Evolutionary conservation across 164 flowering plant genomes (phyloP).

Genomic region (Nelumbo lutea): DNA sequence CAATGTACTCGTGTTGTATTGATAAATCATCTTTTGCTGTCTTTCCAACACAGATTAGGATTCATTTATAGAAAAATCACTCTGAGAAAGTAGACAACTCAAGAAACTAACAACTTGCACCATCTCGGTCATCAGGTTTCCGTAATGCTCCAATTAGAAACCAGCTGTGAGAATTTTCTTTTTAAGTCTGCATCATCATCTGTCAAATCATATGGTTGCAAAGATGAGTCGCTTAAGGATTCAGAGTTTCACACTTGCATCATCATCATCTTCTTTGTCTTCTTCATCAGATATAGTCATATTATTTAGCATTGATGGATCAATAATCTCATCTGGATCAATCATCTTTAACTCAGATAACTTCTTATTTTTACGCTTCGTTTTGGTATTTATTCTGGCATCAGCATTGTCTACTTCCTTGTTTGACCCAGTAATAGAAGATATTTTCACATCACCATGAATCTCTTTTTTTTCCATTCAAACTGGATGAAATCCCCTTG

Average conservation of each 20-base stretch:
- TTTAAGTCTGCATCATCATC: slow-evolving; percentile 85
- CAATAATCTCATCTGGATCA: slow-evolving; percentile 86
- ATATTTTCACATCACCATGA: slow-evolving; percentile 14
- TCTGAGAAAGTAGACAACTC: background rate
- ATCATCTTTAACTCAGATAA: slow-evolving; percentile 30
- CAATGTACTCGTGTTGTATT: background rate
- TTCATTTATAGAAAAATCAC: background rate
- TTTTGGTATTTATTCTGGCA: slow-evolving; percentile 11
- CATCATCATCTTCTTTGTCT: slow-evolving; percentile 40
- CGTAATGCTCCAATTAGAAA: slow-evolving; percentile 74
- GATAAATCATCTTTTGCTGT: background rate
- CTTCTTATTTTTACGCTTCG: slow-evolving; percentile 33
- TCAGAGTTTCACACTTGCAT: slow-evolving; percentile 61
- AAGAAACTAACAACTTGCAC: slow-evolving; percentile 48
- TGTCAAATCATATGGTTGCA: slow-evolving; percentile 87
- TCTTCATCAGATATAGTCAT: slow-evolving; percentile 37
- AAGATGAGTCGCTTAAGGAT: slow-evolving; percentile 62
- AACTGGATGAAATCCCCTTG: slow-evolving; percentile 13
- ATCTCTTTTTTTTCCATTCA: slow-evolving; percentile 13
- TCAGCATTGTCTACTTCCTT: slow-evolving; percentile 19
- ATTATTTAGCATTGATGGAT: slow-evolving; percentile 56
- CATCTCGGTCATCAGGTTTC: slow-evolving; percentile 89
- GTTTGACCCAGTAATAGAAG: slow-evolving; percentile 15
- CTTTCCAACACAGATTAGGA: background rate
- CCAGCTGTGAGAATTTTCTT: slow-evolving; percentile 67